Conservation (phyloP, 2,329 filamentous ascomycete species). For the Penicillium decumbens region DNA sequence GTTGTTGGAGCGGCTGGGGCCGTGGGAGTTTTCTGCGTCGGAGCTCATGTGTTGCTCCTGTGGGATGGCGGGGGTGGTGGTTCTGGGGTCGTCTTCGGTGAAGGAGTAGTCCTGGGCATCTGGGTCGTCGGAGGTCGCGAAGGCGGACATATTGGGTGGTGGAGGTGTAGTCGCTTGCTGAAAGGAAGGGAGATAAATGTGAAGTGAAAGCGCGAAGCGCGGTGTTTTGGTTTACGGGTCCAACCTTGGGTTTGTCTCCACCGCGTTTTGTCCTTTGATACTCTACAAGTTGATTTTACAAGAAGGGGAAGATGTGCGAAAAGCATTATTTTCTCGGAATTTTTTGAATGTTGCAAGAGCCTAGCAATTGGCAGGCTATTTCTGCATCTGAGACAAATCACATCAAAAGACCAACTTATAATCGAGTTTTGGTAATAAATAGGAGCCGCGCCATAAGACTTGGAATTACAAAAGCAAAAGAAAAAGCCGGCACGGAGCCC, state of each 20-base stretch:
- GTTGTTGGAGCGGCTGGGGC: slow-evolving; percentile 25
- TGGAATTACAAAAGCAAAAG: background rate
- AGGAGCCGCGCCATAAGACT: slow-evolving; percentile 3
- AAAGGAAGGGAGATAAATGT: background rate
- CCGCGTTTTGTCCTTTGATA: background rate
- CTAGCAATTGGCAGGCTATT: background rate
- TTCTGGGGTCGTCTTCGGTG: slow-evolving; percentile 15
- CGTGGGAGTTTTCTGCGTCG: slow-evolving; percentile 16
- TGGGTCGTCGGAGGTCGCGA: slow-evolving; percentile 17
- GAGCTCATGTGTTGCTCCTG: slow-evolving; percentile 15
- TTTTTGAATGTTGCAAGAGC: slow-evolving; percentile 2
- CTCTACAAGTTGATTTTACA: background rate
- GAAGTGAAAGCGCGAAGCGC: background rate
- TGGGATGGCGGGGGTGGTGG: slow-evolving; percentile 16
- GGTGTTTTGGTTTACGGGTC: background rate
- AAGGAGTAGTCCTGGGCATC: slow-evolving; percentile 19
- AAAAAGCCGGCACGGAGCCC: slow-evolving; percentile 2
- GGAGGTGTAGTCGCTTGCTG: background rate
- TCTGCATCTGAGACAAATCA: slow-evolving; percentile 1
- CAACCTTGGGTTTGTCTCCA: background rate
- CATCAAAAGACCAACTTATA: slow-evolving; percentile 6
- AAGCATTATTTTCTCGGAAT: background rate
- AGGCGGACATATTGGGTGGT: slow-evolving; percentile 19
- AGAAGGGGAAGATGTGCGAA: background rate
- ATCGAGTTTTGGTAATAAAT: slow-evolving; percentile 5